Conservation (phyloP, 2,329 filamentous ascomycete genomes). For the Beauveria sp. region DNA sequence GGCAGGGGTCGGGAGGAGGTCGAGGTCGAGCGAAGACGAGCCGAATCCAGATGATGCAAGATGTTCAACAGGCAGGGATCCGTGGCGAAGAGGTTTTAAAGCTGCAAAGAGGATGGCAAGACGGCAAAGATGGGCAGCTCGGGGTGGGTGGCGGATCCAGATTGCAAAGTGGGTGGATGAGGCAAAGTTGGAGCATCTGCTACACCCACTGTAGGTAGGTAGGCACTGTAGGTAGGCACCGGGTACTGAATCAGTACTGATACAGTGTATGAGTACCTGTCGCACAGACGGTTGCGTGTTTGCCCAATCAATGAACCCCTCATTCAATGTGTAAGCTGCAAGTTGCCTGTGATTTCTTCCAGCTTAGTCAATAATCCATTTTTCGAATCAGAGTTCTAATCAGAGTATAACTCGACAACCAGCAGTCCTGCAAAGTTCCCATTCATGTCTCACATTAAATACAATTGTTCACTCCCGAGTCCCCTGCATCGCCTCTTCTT, state of each 20-base stretch:
- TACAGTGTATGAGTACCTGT: neutral
- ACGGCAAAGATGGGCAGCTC: neutral
- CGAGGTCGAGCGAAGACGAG: neutral
- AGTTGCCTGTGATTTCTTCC: too few relatives aligned
- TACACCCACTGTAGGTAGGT: too few relatives aligned
- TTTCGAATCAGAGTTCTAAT: too few relatives aligned
- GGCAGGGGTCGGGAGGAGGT: neutral
- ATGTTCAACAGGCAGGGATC: neutral
- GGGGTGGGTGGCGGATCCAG: neutral
- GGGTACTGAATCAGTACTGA: neutral
- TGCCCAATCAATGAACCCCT: conserved; percentile 4
- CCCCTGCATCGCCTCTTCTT: neutral
- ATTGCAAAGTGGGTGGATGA: neutral
- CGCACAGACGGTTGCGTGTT: neutral
- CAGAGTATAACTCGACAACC: too few relatives aligned
- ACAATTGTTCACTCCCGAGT: neutral
- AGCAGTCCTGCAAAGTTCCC: too few relatives aligned
- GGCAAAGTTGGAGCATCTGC: too few relatives aligned
- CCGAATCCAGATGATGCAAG: neutral
- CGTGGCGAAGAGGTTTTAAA: neutral
- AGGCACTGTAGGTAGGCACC: too few relatives aligned
- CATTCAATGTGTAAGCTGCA: neutral
- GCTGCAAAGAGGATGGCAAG: neutral
- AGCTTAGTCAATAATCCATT: too few relatives aligned
- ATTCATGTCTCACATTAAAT: too few relatives aligned